Base-by-base conservation (phyloP, 2,329 filamentous ascomycete species). In the Claviceps quebecensis region DNA sequence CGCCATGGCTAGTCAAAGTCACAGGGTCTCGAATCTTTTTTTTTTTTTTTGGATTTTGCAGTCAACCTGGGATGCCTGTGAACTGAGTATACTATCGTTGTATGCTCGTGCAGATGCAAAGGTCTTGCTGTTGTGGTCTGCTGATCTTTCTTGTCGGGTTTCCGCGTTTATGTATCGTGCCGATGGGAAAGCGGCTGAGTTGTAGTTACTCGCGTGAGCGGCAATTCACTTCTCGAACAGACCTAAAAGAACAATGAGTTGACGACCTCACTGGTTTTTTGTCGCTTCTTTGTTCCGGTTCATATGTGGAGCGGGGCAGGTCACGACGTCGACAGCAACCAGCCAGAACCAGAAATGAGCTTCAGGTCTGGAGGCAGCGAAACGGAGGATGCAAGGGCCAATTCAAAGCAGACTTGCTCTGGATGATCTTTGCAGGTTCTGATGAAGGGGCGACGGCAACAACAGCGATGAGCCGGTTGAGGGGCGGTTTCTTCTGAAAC, bases 1-100 rank as follows among this genome's bases (percentile, higher is more conserved):
- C 69, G 87, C 86, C 89, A 95, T 96, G 80, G 83, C 86, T 89
- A 89, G 80, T 83, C 66, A 88, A 89, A 89, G 85, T 77, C 84
- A 88, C 86, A 86, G 83, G 56, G 56, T 65, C 65, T 64, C 61
- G 57, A 58, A 56, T 56, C 54, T 17, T 47, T 34, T 40, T 14
- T 46, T 45, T 29, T 45, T 9, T 34, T 34, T 34, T 34, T 11
- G 26, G 26, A 34, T 11, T 34, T 55, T 58, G 60, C 56, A 60
- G 57, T 58, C 52, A 57, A 56, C 56, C 50, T 53, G 57, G 58
- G 50, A 45, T 48, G 51, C 51, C 52, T 47, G 29, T 34, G 36
- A 17, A 34, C 22, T 29, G 7, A 17, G 41, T 41, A 37, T 22
- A 47, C 47, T 34, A 26, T 40, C 44, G 37, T n/a, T 40, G 37